These are phyloP conservation scores for Phanerochaete sordida DNA, from an alignment of 768 basidiomycete species.

Conservation along the genomic window DNA sequence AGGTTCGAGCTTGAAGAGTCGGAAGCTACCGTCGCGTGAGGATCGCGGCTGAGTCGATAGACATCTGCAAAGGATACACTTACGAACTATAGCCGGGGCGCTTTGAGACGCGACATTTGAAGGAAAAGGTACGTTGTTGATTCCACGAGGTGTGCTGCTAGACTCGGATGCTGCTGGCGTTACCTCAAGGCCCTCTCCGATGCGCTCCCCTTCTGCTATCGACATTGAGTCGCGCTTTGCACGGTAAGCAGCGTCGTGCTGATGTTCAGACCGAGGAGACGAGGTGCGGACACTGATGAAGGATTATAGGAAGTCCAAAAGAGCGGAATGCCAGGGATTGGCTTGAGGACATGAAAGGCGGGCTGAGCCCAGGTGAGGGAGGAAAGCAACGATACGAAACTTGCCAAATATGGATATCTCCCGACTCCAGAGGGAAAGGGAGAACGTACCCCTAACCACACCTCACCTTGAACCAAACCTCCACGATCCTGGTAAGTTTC, in stretches of 20 bases:
- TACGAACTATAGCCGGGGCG: background rate
- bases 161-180: background rate
- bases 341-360: background rate
- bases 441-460: too few relatives aligned
- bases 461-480: too few relatives aligned
- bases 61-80: background rate
- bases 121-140: constrained; percentile 8
- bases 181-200: background rate
- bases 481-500: too few relatives aligned
- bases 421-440: background rate
- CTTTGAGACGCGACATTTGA: background rate
- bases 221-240: too few relatives aligned
- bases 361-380: background rate
- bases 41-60: background rate
- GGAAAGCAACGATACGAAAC: background rate
- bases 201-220: background rate
- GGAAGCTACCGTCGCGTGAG: constrained; percentile 12
- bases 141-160: background rate
- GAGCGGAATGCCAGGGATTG: background rate
- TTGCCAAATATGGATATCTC: background rate
- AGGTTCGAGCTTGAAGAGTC: constrained; percentile 27
- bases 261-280: too few relatives aligned
- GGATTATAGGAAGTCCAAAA: background rate
- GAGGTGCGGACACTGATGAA: background rate
- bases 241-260: too few relatives aligned